Evolutionary conservation across 371 early-diverging fungal genomes (phyloP).

Genomic region (Furculomyces boomerangus): DNA sequence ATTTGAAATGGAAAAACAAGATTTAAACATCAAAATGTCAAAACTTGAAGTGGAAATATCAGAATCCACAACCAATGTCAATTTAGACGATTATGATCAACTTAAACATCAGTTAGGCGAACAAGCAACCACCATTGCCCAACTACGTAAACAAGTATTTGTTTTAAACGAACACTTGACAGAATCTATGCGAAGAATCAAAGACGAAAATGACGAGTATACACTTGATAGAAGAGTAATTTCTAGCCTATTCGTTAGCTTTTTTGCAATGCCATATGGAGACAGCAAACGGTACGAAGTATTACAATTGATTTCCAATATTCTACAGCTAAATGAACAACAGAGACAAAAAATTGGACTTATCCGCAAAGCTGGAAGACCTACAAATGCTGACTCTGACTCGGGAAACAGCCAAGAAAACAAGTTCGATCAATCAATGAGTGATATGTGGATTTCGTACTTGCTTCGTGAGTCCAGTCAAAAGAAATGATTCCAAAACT

Average conservation of each 20-base stretch:
- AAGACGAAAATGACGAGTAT: constrained; percentile 53
- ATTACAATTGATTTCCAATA: constrained; percentile 67
- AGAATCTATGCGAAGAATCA: constrained; percentile 68
- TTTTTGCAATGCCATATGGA: constrained; percentile 63
- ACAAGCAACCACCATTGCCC: constrained; percentile 7
- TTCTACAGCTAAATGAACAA: constrained; percentile 66
- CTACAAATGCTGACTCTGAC: constrained; percentile 10
- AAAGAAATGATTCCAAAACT: too few species aligned
- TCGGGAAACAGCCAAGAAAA: constrained; percentile 3
- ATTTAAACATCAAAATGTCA: constrained; percentile 7
- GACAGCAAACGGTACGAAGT: constrained; percentile 80
- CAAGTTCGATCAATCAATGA: constrained; percentile 40
- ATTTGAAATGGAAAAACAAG: constrained; percentile 28
- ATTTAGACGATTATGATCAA: not conserved
- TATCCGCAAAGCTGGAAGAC: constrained; percentile 33
- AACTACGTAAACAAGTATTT: constrained; percentile 9
- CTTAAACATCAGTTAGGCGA: not conserved
- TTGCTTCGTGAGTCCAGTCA: constrained; percentile 43
- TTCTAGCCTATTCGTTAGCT: constrained; percentile 68
- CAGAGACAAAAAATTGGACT: constrained; percentile 72
- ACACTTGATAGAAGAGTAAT: constrained; percentile 74
- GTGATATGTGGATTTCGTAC: constrained; percentile 78
- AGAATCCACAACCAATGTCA: not conserved
- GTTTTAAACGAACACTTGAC: constrained; percentile 57
- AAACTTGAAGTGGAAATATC: not conserved